Base-by-base conservation (phyloP, 768 basidiomycete species). In the Mrakia frigida region DNA sequence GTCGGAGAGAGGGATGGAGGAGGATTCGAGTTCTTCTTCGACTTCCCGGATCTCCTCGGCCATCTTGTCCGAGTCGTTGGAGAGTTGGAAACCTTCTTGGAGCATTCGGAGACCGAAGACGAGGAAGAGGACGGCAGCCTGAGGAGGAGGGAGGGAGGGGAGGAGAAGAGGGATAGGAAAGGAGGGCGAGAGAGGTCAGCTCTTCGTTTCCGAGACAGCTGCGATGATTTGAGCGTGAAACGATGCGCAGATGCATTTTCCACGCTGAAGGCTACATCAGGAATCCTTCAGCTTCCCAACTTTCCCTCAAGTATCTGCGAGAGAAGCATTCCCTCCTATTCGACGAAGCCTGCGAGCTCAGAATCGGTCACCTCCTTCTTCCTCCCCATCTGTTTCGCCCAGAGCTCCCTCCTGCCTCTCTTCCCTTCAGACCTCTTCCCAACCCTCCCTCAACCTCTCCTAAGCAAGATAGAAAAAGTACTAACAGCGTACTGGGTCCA, bases 11-110 rank as follows among this genome's bases (percentile, higher is more conserved):
- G 90, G 90, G 37, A 93, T 89, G 82, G 6, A 85, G 79, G 78
- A 69, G 77, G 59, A 50, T 18, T 63, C 67, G 23, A 98, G 91
- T 84, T 99, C 96, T 82, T 95, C 93, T 84, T 91, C 90, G n/a
- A 92, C 91, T 85, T 99, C 95, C 74, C 88, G 88, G 91, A 98
- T 92, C 84, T 98, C 97, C 83, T 98, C 95, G 81, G 76, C 76
- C 76, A 77, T 77, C 53, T 73, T 73, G 61, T 73, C 70, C 0
- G 76, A 77, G 28, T 71, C 67, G 52, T 65, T 46, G 18, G 76
- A 90, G 93, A 98, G 98, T 79, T 86, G 86, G 73, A 89, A 85
- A 4, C 89, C 95, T 82, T 99, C 96, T 81, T 90, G 84, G 74
- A 93, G 81, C 93, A 99, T 95, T 84, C 91, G 92, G 69, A 86